A percentile compares a stretch with the other conserved stretches of the same genome.
Evolutionary conservation across 345 rosid species (phyloP).

Genomic region (Euphorbia peplus): DNA sequence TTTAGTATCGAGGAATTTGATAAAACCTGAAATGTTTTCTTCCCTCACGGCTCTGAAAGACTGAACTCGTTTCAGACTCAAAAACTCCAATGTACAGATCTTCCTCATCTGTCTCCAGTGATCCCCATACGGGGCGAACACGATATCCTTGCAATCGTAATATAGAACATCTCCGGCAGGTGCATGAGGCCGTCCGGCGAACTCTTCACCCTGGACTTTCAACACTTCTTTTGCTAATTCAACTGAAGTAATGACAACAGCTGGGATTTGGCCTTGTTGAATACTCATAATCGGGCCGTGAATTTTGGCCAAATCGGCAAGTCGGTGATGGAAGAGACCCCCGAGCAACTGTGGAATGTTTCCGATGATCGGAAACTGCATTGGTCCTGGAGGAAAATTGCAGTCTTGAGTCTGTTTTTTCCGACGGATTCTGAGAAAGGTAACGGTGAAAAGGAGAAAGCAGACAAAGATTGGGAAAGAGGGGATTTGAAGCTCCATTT

Average conservation of each 20-base stretch:
- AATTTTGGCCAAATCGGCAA: background rate
- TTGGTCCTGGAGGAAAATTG: background rate
- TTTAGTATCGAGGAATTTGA: background rate
- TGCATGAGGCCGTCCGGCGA: background rate
- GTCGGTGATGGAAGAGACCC: background rate
- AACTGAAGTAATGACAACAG: background rate
- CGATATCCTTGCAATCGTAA: background rate
- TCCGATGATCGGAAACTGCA: background rate
- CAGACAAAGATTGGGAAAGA: background rate
- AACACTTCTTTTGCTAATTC: background rate
- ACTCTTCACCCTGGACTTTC: background rate
- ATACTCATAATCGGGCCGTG: background rate
- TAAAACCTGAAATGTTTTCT: slow-evolving; percentile 5
- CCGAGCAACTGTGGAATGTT: background rate
- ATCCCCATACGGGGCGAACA: background rate
- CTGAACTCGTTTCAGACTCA: background rate
- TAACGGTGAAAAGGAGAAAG: background rate
- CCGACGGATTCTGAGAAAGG: background rate
- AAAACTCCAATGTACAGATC: background rate
- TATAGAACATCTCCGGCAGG: background rate
- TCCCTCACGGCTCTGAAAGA: background rate
- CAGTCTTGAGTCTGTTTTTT: background rate
- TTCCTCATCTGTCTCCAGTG: background rate
- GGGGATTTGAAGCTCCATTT: background rate
- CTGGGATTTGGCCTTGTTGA: background rate